Evolutionary conservation across 495 filamentous ascomycete genomes (phyloP), one percentile per base, ranked within the genome.

Genomic region (Penicillium subrubescens): DNA sequence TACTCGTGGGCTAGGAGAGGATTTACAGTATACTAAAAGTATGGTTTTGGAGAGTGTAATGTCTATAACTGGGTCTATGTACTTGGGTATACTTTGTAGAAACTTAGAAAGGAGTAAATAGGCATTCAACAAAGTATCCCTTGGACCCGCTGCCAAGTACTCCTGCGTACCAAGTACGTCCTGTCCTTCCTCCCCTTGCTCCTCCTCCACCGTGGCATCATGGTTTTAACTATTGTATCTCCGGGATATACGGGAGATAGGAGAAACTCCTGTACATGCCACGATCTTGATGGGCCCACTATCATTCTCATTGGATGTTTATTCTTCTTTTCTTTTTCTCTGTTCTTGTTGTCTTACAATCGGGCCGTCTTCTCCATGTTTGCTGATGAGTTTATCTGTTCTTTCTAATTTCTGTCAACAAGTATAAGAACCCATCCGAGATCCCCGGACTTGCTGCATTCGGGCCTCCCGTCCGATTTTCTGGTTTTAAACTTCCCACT

Each of bases 371-470:
- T 15, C 7, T 39, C n/a, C 6, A 48, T 0, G 10, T 44, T 33
- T 33, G 31, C n/a, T 46, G 6, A 8, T 19, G 37, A 21, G 53
- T 43, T 11, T 21, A 23, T 56, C 33, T 11, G n/a, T 5, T n/a
- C 33, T 3, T 5, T n/a, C 33, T 6, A 14, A 27, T 15, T 17
- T 44, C 1, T 0, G 2, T 19, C 23, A n/a, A n/a, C 27, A 21
- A 29, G 19, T 54, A 41, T 60, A 65, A 29, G 29, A 43, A 37
- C 60, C 37, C 37, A 41, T 17, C 37, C 37, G 37, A 41, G 2
- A 41, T 17, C 37, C 46, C 57, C 60, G 63, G 67, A 66, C 59
- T 46, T 66, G 39, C 64, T 63, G 35, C 31, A 61, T 66, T 61
- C 25, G 67, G 63, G 14, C 17, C 52, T 66, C 37, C 61, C 64